phyloP scores from a whole-genome alignment of 805 yeast genomes.

The Wilhelminamyces savonicus region DNA sequence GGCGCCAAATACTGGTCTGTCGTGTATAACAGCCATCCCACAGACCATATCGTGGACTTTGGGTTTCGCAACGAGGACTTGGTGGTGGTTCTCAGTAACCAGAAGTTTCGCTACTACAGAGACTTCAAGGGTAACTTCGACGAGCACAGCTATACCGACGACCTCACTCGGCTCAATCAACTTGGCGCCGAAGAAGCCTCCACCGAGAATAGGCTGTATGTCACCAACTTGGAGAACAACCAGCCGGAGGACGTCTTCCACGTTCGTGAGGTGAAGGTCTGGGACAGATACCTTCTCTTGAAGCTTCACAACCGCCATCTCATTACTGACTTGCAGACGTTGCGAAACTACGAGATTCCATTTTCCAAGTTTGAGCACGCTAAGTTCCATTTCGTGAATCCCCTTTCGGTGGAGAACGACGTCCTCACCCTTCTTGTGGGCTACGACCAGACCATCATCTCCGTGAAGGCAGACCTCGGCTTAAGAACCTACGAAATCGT shows the following conservation, averaged over 20 bases:
- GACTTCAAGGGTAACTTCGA: constrained; percentile 66
- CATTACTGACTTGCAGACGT: constrained; percentile 31
- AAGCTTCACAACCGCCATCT: constrained; percentile 28
- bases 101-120: constrained; percentile 49
- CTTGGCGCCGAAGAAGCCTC: not conserved
- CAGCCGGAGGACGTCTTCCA: constrained; percentile 22
- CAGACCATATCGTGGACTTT: constrained; percentile 48
- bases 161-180: constrained; percentile 5
- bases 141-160: constrained; percentile 33
- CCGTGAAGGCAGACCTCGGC: constrained; percentile 17
- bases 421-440: constrained; percentile 17
- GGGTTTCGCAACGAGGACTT: constrained; percentile 49
- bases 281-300: constrained; percentile 40
- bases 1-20: constrained; percentile 31
- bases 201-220: not conserved
- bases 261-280: constrained; percentile 23
- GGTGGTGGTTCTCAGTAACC: constrained; percentile 47
- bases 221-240: constrained; percentile 27
- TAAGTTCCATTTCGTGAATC: constrained; percentile 16
- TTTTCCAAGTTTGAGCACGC: constrained; percentile 12
- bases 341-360: constrained; percentile 35
- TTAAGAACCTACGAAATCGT: constrained; percentile 17
- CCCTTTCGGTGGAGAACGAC: constrained; percentile 6
- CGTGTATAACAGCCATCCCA: constrained; percentile 35
- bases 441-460: constrained; percentile 20